Evolutionary conservation across 1,139 yeast genomes (phyloP).

Genomic region (Lodderomyces elongisporus): DNA sequence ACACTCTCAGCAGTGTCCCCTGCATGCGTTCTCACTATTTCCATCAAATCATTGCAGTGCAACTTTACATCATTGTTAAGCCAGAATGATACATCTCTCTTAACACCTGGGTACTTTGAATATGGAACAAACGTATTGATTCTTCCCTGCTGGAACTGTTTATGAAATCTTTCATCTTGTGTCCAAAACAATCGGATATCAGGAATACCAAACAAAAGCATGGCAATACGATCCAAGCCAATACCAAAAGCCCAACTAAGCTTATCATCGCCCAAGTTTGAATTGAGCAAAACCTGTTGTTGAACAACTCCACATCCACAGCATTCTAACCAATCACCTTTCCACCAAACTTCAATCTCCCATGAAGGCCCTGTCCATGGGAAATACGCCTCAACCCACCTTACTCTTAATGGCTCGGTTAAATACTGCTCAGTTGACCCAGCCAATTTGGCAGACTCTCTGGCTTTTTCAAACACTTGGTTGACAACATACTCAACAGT

Average conservation of each 20-base stretch:
- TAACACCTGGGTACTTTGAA: constrained; percentile 85
- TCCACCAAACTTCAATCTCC: constrained; percentile 99
- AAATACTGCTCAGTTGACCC: constrained; percentile 61
- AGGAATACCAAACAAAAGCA: constrained; percentile 91
- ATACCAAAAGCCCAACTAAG: constrained; percentile 97
- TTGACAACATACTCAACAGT: constrained; percentile 80
- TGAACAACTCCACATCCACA: constrained; percentile 94
- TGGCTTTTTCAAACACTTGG: constrained; percentile 75
- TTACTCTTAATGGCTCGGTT: constrained; percentile 72
- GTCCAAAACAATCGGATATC: constrained; percentile 96
- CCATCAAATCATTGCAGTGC: constrained; percentile 92
- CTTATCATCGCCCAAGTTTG: constrained; percentile 62
- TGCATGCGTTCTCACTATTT: constrained; percentile 76
- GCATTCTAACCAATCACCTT: constrained; percentile 96
- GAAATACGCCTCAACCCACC: constrained; percentile 95
- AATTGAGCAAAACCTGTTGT: constrained; percentile 67
- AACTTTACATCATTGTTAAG: constrained; percentile 45
- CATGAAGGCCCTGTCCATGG: constrained; percentile 99
- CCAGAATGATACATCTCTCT: constrained; percentile 92
- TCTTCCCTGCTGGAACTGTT: constrained; percentile 62
- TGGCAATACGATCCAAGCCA: constrained; percentile 92
- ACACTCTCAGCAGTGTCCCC: constrained; percentile 91
- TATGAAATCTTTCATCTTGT: constrained; percentile 65
- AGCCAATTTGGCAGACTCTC: constrained; percentile 59
- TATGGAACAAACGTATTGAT: constrained; percentile 80